Evolutionary conservation across 202 grass and related monocot species (phyloP).

Genomic region (Cymbopogon flexuosus): DNA sequence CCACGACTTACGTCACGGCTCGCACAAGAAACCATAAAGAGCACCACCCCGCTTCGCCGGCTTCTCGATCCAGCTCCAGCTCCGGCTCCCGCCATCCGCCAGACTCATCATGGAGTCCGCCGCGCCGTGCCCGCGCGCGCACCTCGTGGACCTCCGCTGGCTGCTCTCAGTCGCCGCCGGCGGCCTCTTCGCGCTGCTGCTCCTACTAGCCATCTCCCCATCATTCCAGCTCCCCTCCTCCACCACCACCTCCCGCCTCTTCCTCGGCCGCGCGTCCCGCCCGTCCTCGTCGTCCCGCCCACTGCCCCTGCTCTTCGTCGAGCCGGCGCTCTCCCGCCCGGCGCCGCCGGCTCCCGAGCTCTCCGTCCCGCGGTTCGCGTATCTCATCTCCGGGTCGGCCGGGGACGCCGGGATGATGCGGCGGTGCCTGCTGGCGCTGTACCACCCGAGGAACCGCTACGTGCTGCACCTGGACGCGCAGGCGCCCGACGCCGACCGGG

Average conservation of each 20-base stretch:
- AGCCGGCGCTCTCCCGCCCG: slow-evolving; percentile 12
- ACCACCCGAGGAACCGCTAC: slow-evolving; percentile 80
- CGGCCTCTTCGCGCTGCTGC: slow-evolving; percentile 32
- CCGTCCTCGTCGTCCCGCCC: neutral
- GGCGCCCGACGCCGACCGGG: slow-evolving; percentile 56
- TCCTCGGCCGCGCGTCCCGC: neutral
- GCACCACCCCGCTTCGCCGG: neutral
- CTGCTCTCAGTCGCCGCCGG: slow-evolving; percentile 40
- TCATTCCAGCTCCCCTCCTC: slow-evolving; percentile 20
- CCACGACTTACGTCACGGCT: neutral
- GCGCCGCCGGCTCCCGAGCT: neutral
- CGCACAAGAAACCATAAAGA: too few relatives aligned
- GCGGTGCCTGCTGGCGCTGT: slow-evolving; percentile 63
- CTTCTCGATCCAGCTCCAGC: neutral
- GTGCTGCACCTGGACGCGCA: slow-evolving; percentile 81
- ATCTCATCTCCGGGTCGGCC: slow-evolving; percentile 62
- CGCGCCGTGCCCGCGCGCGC: slow-evolving; percentile 12
- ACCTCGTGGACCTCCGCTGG: slow-evolving; percentile 30
- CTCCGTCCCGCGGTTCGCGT: slow-evolving; percentile 42
- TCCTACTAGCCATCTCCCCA: slow-evolving; percentile 26
- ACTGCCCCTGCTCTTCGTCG: slow-evolving; percentile 24
- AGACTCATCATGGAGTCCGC: slow-evolving; percentile 27
- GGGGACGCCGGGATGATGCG: slow-evolving; percentile 58
- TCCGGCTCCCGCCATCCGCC: neutral
- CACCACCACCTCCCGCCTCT: neutral